Percentiles rank a stretch among this genome's conserved stretches.
Evolutionary conservation across 306 rosid genomes (phyloP).

Genomic region (Citrullus amarus): DNA sequence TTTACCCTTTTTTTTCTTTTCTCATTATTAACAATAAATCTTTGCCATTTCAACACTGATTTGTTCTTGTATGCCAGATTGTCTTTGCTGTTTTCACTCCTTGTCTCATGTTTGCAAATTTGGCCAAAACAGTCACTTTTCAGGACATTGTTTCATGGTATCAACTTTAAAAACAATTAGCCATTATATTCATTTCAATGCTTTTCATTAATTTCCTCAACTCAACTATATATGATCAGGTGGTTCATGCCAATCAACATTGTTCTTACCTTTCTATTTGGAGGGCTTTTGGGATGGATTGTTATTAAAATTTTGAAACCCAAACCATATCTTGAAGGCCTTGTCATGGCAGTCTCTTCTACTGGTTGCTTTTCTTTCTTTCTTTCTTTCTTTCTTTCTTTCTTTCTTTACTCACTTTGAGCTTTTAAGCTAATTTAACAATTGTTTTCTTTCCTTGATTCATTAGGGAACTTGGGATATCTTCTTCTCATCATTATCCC

Average conservation of each 20-base stretch:
- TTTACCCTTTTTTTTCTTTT: neutral
- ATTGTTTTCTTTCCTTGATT: neutral
- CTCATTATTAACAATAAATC: neutral
- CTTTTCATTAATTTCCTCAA: neutral
- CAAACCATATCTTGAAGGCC: slow-evolving; percentile 64
- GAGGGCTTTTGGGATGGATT: slow-evolving; percentile 75
- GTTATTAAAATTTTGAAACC: slow-evolving; percentile 61
- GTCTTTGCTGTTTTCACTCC: slow-evolving; percentile 83
- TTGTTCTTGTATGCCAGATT: slow-evolving; percentile 32
- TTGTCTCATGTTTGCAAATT: slow-evolving; percentile 55
- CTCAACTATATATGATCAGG: slow-evolving; percentile 20
- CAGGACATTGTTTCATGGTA: slow-evolving; percentile 74
- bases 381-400: too few species aligned
- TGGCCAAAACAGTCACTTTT: slow-evolving; percentile 64
- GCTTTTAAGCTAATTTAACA: neutral
- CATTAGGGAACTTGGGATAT: slow-evolving; percentile 81
- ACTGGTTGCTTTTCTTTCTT: slow-evolving; percentile 32
- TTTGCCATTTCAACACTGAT: neutral
- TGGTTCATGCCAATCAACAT: slow-evolving; percentile 90
- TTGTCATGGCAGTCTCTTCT: slow-evolving; percentile 60
- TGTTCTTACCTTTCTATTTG: slow-evolving; percentile 62
- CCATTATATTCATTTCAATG: neutral
- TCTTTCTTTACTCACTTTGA: neutral
- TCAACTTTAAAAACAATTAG: too few species aligned
- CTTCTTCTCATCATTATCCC: slow-evolving; percentile 68